These are phyloP conservation scores for Colletotrichum lentis DNA, from an alignment of 2,329 filamentous ascomycete species.

Conservation along the genomic window DNA sequence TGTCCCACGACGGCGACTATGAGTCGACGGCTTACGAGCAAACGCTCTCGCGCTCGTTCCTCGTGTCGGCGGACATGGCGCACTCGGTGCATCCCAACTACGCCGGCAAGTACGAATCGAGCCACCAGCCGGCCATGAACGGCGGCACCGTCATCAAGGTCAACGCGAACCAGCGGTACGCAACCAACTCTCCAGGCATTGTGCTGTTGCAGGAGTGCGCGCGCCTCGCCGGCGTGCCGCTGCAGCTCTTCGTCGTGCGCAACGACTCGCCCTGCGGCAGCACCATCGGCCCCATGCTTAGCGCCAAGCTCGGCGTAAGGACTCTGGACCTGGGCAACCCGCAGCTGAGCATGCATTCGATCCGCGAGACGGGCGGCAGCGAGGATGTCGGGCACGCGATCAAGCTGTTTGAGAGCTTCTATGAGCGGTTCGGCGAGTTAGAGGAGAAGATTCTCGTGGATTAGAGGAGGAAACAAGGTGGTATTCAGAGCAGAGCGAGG, in stretches of 20 bases:
- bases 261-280: constrained; percentile 95
- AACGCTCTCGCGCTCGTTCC: constrained; percentile 87
- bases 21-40: constrained; percentile 89
- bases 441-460: constrained; percentile 87
- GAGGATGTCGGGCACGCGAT: constrained; percentile 88
- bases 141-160: constrained; percentile 96
- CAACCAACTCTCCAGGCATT: constrained; percentile 94
- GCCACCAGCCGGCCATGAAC: constrained; percentile 95
- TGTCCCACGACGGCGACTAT: constrained; percentile 65
- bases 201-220: constrained; percentile 91
- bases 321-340: constrained; percentile 94
- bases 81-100: constrained; percentile 98
- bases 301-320: constrained; percentile 82
- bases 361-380: constrained; percentile 88
- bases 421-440: constrained; percentile 81
- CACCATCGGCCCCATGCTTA: constrained; percentile 97
- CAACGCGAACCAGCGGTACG: constrained; percentile 97
- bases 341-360: constrained; percentile 96
- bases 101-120: constrained; percentile 85
- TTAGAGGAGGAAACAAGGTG: constrained; percentile 49
- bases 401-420: constrained; percentile 87
- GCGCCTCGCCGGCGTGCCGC: constrained; percentile 75
- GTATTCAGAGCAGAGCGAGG: background rate
- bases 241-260: constrained; percentile 94
- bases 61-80: constrained; percentile 97